These are phyloP conservation scores for Panicum miliaceum DNA, from an alignment of 176 grass and related monocot species.

Conservation along the genomic window DNA sequence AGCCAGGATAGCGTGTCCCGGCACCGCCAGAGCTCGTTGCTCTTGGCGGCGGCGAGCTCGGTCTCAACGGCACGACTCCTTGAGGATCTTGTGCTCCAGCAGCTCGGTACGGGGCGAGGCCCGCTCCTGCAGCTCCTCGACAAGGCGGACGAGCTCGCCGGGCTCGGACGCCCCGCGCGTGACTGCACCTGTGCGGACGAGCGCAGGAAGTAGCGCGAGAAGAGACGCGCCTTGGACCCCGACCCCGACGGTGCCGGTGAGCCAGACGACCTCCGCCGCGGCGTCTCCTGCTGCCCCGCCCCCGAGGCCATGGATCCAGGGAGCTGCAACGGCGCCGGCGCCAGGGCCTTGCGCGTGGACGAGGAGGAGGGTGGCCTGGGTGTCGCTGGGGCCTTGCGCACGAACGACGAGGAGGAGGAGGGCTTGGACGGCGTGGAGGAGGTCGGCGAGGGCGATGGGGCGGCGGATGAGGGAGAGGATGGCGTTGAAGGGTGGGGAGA, in stretches of 20 bases:
- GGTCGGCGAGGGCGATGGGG: too few relatives aligned
- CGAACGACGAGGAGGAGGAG: too few relatives aligned
- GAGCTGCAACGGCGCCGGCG: slow-evolving; percentile 10
- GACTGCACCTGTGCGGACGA: slow-evolving; percentile 89
- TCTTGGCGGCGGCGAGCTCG: slow-evolving; percentile 58
- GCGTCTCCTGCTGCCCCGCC: slow-evolving; percentile 47
- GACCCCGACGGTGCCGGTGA: slow-evolving; percentile 46
- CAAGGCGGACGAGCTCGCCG: slow-evolving; percentile 67
- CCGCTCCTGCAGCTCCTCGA: slow-evolving; percentile 84
- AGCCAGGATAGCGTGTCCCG: slow-evolving; percentile 43
- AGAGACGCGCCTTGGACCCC: slow-evolving; percentile 45
- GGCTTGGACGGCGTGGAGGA: too few relatives aligned
- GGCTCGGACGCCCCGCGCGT: slow-evolving; percentile 51
- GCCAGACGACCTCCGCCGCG: slow-evolving; percentile 42
- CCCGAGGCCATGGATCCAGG: slow-evolving; percentile 1
- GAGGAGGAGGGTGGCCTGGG: slow-evolving; percentile 33
- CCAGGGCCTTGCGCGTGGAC: slow-evolving; percentile 25
- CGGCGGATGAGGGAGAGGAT: too few relatives aligned
- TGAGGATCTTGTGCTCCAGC: slow-evolving; percentile 92
- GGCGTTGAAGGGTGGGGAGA: too few relatives aligned
- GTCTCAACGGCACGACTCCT: slow-evolving; percentile 95
- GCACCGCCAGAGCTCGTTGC: slow-evolving; percentile 64
- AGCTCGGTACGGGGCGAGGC: slow-evolving; percentile 90
- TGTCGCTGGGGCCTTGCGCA: slow-evolving; percentile 52
- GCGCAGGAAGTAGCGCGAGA: slow-evolving; percentile 87